Evolutionary conservation across 2,329 filamentous ascomycete genomes (phyloP), one percentile per base, ranked within the genome.

Genomic region (Emmonsiellopsis sp.): DNA sequence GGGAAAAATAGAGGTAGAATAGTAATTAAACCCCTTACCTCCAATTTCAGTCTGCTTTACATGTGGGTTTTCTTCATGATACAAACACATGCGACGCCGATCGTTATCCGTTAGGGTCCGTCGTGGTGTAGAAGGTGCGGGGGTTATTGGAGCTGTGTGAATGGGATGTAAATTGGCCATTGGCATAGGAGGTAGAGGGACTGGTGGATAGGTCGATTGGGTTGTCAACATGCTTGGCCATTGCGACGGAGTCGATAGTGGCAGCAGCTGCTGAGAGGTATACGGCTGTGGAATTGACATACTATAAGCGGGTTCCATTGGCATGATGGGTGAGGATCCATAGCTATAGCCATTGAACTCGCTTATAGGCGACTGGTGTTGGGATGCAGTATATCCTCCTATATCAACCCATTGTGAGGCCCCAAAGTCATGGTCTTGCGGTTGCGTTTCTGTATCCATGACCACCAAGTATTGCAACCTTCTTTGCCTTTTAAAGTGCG

Each of bases 11-110:
- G 10, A n/a, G 42, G 34, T 31, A 30, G 38, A 32, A 53, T 41
- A 38, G 38, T 31, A 48, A 51, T 32, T 35, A 50, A 44, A 47
- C 44, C 47, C 68, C 81, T 70, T 76, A 87, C 85, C 81, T 72
- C 93, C 93, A 72, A 98, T 98, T 66, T 97, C 92, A 15, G 90
- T 93, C 74, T 98, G 93, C 73, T 95, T 95, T 45, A 89, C 85
- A 48, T 83, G 85, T 20, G 92, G 93, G 66, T 97, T 85, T 58
- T 95, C 86, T 67, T 93, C 87, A 62, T 92, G 87, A 70, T 92
- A 96, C 65, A 89, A 81, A 70, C 93, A 98, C 91, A 98, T 98
- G 44, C 83, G 81, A 60, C 90, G 82, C 59, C 93, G 86, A 68
- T 97, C 91, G 55, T 89, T 85, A 65, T 95, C 89, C 7, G 90